Evolutionary conservation across 169 alveolate species (phyloP).

Genomic region (Amoebophrya sp.): DNA sequence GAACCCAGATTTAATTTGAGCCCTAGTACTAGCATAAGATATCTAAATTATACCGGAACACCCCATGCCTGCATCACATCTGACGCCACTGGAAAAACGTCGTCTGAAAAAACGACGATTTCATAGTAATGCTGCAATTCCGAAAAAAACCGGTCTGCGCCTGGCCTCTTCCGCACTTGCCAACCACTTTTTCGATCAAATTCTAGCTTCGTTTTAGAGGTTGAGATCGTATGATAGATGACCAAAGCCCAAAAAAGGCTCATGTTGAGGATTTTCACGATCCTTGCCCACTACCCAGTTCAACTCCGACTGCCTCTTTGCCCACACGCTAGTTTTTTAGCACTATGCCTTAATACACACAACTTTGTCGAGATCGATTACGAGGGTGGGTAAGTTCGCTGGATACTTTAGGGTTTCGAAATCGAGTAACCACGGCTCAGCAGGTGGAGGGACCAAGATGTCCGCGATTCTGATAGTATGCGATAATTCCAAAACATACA

Average conservation of each 20-base stretch:
- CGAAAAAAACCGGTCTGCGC: conserved; percentile 70
- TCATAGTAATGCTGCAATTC: conserved; percentile 73
- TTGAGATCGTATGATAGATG: too few relatives aligned
- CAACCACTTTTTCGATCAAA: conserved; percentile 69
- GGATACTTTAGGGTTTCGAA: conserved; percentile 71
- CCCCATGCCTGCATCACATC: conserved; percentile 72
- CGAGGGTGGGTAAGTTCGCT: conserved; percentile 70
- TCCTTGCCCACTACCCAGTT: too few relatives aligned
- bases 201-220: too few relatives aligned
- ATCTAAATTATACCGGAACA: conserved; percentile 69
- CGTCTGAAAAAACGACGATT: conserved; percentile 53
- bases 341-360: too few relatives aligned
- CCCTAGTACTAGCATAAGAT: too few relatives aligned
- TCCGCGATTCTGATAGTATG: too few relatives aligned
- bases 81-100: conserved; percentile 54
- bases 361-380: conserved; percentile 65
- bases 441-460: conserved; percentile 37
- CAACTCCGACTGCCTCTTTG: too few relatives aligned
- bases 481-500: too few relatives aligned
- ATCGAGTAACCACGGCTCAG: conserved; percentile 70
- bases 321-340: too few relatives aligned
- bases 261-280: too few relatives aligned
- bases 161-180: conserved; percentile 77
- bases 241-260: too few relatives aligned
- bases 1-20: too few relatives aligned